phyloP scores from a whole-genome alignment of 2,329 filamentous ascomycete genomes.

The Xylaria sp. region DNA sequence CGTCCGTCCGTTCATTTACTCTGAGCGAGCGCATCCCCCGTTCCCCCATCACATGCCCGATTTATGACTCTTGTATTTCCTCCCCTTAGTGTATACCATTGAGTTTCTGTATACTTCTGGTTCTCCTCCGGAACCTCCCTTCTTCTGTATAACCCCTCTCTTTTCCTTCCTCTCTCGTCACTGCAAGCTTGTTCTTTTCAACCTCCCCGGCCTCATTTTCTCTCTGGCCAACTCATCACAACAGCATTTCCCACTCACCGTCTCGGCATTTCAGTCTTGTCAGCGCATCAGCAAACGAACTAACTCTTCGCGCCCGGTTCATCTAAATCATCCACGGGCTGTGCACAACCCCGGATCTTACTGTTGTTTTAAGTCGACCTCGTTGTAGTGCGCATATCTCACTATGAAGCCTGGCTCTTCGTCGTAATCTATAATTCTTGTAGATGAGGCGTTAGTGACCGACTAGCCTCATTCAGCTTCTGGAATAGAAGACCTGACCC shows the following conservation, averaged over 20 bases:
- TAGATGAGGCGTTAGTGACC: slow-evolving; percentile 38
- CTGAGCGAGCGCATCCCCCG: slow-evolving; percentile 23
- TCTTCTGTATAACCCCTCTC: slow-evolving; percentile 24
- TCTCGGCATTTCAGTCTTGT: slow-evolving; percentile 13
- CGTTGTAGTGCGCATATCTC: slow-evolving; percentile 24
- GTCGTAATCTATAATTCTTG: slow-evolving; percentile 42
- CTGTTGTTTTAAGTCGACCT: slow-evolving; percentile 11
- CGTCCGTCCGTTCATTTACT: slow-evolving; percentile 33
- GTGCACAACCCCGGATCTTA: neutral
- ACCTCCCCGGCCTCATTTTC: neutral
- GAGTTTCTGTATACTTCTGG: slow-evolving; percentile 4
- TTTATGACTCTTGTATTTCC: slow-evolving; percentile 15
- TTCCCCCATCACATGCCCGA: slow-evolving; percentile 22
- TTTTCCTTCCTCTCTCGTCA: slow-evolving; percentile 1
- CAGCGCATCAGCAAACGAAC: neutral
- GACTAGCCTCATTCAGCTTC: neutral
- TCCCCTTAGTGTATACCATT: slow-evolving; percentile 9
- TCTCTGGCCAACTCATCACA: slow-evolving; percentile 7
- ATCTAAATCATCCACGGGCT: slow-evolving; percentile 1
- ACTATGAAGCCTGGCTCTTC: slow-evolving; percentile 41
- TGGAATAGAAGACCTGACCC: slow-evolving; percentile 29
- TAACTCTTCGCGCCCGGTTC: neutral
- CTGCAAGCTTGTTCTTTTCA: neutral
- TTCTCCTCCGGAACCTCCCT: slow-evolving; percentile 1
- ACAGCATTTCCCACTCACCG: slow-evolving; percentile 9